Base-by-base conservation (phyloP, 2,329 filamentous ascomycete genomes). In the Lithohypha guttulata region DNA sequence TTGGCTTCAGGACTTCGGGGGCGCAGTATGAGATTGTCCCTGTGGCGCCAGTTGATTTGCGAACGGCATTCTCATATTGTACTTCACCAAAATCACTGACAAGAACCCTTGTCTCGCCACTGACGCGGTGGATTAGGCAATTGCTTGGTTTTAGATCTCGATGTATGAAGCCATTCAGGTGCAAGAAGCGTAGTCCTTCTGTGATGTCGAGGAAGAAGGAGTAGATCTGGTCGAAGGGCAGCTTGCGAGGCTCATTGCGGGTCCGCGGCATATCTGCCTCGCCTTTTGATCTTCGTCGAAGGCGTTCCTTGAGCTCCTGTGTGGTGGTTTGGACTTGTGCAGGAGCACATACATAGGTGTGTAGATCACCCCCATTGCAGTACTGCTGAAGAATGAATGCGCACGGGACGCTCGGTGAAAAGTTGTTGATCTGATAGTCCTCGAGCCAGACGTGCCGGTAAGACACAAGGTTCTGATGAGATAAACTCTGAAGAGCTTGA, bases 81-180 rank as follows among this genome's bases (percentile, higher is more conserved):
- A 96, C 89, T 59, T 98, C 91, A 27, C 93, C 91, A 63, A 98
- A 98, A 57, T 98, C 91, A 57, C 89, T 96, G 41, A 98, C 93
- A 11, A 98, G 68, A 32, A 93, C 93, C 37, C 73, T 75, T 8
- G 86, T 65, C 27, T 77, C 79, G 33, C 71, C 72, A 17, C 79
- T 81, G 44, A 79, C 81, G 21, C 73, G 73, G 54, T 96, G 87
- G 1, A 98, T 64, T 2, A 98, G 70, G 53, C 93, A 98, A 53
- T 98, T 98, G 57, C 82, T 91, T 2, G 91, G 91, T 59, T 98
- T 98, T 18, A 98, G 69, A 58, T 98, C 91, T 41, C 91, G 79
- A 55, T 98, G 91, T 19, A 98, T 93, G 58, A 95, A 98, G 49
- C 86, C 89, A 51, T 89, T 84, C 2, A 73, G 73, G 54, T 98